Evolutionary conservation across 805 yeast species (phyloP).

Genomic region (Clavispora phyllophila): DNA sequence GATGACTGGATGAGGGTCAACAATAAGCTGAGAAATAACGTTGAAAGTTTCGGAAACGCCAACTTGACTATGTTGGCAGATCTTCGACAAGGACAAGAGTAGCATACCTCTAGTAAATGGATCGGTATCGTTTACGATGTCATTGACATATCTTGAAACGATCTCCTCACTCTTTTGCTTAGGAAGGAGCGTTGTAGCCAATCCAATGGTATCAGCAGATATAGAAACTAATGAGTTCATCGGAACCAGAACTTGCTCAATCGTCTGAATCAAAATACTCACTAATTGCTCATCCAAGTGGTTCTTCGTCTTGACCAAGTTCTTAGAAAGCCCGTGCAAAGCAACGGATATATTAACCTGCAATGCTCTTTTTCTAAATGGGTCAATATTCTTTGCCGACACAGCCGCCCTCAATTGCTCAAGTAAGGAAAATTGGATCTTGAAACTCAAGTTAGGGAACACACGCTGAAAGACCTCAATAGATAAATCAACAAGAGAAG

Average conservation of each 20-base stretch:
- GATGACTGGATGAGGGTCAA: constrained; percentile 83
- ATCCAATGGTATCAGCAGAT: constrained; percentile 57
- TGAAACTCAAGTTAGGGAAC: constrained; percentile 66
- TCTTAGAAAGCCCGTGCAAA: constrained; percentile 45
- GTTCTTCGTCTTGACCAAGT: constrained; percentile 15
- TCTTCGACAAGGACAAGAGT: constrained; percentile 25
- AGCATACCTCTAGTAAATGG: constrained; percentile 54
- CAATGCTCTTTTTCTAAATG: constrained; percentile 42
- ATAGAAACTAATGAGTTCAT: constrained; percentile 39
- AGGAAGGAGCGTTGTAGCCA: constrained; percentile 28
- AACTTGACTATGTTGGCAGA: constrained; percentile 22
- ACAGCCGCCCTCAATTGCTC: constrained; percentile 64
- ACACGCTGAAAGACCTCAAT: constrained; percentile 69
- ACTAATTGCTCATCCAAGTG: constrained; percentile 32
- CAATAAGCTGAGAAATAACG: constrained; percentile 53
- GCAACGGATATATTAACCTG: constrained; percentile 61
- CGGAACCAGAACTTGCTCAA: constrained; percentile 38
- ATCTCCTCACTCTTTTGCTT: constrained; percentile 21
- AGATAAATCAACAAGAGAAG: constrained; percentile 63
- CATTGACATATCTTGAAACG: constrained; percentile 40
- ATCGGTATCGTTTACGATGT: constrained; percentile 58
- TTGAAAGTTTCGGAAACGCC: constrained; percentile 44
- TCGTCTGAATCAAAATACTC: constrained; percentile 44
- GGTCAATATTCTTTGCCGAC: constrained; percentile 32
- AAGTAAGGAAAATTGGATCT: constrained; percentile 82